Evolutionary conservation across 345 rosid genomes (phyloP), one percentile per base, ranked within the genome.

Genomic region (Toxicodendron radicans): DNA sequence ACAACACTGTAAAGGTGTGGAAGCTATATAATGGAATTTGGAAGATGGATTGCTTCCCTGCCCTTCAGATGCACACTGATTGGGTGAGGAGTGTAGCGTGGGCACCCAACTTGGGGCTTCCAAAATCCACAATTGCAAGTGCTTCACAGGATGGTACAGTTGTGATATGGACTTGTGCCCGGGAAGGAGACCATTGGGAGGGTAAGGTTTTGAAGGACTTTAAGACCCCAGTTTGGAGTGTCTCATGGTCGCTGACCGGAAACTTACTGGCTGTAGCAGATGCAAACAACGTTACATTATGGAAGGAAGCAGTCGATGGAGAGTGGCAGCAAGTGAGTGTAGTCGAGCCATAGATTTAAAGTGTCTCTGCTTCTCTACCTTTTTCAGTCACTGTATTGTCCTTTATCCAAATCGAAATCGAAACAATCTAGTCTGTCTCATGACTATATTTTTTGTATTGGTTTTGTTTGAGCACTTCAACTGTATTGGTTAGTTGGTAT

Each of bases 101-200:
- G 73, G 73, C 73, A 33, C 73, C 73, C 60, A 69, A 69, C 73
- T 38, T 69, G 73, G 73, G 73, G 17, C 73, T 69, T 69, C 73
- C 73, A 30, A 69, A 69, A 69, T 69, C 73, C 3, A 69, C 73
- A 18, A 69, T 69, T 21, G 73, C 73, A 10, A 69, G 62, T n/a
- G 73, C 73, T 32, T 69, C 73, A 52, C 73, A 69, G 33, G 73
- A 69, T 54, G 73, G 73, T 48, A 69, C 60, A 69, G 73, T 69
- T n/a, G 63, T 69, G 21, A 69, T 69, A 53, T 69, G 73, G 73
- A 69, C 73, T 21, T 52, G 57, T 35, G 63, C 63, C 46, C 54
- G 54, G 63, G 73, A 69, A 54, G 73, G 73, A 17, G 73, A 69
- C 18, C 48, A 69, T 21, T 69, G 73, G 73, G 73, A 53, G 46